Percentiles rank a stretch among this genome's conserved stretches.
These are phyloP conservation scores for Pseudevernia furfuracea DNA, from an alignment of 495 filamentous ascomycete species.

Conservation along the genomic window DNA sequence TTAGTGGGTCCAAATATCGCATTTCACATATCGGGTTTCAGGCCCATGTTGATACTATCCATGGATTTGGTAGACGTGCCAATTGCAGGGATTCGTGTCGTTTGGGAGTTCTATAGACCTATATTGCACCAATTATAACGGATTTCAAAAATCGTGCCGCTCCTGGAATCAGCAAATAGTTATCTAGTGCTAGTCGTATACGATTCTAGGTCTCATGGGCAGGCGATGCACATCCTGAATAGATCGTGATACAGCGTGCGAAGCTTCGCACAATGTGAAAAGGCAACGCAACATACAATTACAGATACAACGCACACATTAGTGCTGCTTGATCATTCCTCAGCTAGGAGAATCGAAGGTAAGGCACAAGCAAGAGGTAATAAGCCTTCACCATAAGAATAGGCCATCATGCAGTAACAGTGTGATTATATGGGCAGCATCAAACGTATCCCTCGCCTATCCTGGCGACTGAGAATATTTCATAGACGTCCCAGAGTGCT, in stretches of 20 bases:
- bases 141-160: background rate
- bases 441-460: background rate
- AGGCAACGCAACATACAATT: background rate
- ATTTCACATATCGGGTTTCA: too few species aligned
- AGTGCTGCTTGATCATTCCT: background rate
- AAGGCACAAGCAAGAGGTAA: background rate
- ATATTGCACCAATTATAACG: too few species aligned
- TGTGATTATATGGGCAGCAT: background rate
- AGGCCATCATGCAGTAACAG: background rate
- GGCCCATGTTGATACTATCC: too few species aligned
- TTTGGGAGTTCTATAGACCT: too few species aligned
- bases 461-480: background rate
- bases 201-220: background rate
- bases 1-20: too few species aligned
- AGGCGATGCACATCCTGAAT: background rate
- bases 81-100: too few species aligned
- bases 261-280: background rate
- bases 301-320: background rate
- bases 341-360: background rate
- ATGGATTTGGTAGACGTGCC: too few species aligned
- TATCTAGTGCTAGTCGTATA: background rate
- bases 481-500: background rate
- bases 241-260: background rate
- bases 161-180: background rate
- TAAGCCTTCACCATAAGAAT: background rate